These are phyloP conservation scores for Cladosporium colombiae DNA, from an alignment of 2,329 filamentous ascomycete species.

Conservation along the genomic window DNA sequence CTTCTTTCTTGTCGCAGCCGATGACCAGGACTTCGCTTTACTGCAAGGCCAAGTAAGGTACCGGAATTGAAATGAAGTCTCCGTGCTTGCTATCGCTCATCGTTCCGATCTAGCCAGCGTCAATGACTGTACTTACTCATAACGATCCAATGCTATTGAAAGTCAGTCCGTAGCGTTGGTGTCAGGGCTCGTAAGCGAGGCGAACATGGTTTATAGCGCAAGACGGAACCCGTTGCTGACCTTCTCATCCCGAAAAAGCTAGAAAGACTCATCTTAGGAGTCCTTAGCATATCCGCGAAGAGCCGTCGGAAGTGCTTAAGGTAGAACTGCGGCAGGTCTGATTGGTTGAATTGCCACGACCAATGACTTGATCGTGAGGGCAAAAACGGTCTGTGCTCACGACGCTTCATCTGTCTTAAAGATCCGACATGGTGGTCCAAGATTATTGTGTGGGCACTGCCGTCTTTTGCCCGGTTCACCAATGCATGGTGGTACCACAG, in stretches of 20 bases:
- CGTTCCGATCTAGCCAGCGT: not conserved
- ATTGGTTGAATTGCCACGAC: not conserved
- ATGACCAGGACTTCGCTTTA: not conserved
- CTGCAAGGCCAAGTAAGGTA: not conserved
- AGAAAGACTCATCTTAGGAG: not conserved
- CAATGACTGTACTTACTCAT: not conserved
- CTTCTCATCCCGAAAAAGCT: not conserved
- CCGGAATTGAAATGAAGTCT: not conserved
- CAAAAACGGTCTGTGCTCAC: not conserved
- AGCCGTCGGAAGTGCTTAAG: not conserved
- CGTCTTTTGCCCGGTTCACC: not conserved
- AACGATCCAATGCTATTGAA: not conserved
- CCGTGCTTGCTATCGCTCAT: not conserved
- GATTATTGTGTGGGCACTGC: not conserved
- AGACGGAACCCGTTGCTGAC: not conserved
- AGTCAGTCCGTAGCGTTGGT: not conserved
- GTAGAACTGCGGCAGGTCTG: not conserved
- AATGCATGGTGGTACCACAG: not conserved
- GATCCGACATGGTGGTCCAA: not conserved
- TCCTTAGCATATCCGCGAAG: not conserved
- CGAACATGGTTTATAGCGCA: not conserved
- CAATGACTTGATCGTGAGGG: not conserved
- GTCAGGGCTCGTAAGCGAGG: not conserved
- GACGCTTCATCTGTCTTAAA: not conserved
- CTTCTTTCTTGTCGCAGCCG: constrained; percentile 27